These are phyloP conservation scores for Mesostigma viride DNA, from an alignment of 139 green algal species.

Conservation along the genomic window DNA sequence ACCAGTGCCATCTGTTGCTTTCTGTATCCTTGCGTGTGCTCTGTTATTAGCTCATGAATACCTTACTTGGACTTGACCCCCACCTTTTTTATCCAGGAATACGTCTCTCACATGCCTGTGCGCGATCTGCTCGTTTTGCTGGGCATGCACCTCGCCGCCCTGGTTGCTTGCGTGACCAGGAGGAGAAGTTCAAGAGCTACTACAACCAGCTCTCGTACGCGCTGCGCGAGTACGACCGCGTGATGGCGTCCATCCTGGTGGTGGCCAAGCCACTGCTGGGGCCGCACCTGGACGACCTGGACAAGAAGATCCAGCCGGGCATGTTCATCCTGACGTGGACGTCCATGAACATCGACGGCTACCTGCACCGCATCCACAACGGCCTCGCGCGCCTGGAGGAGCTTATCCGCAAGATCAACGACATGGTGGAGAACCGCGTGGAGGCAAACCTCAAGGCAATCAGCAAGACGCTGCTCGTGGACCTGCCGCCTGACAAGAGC, in stretches of 20 bases:
- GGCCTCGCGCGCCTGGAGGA: constrained; percentile 62
- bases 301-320: constrained; percentile 70
- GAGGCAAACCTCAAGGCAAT: constrained; percentile 67
- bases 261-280: constrained; percentile 64
- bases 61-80: too few relatives aligned
- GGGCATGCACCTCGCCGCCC: too few relatives aligned
- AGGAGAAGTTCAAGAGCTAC: constrained; percentile 74
- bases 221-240: constrained; percentile 58
- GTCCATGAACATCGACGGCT: constrained; percentile 85
- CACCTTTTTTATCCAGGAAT: too few relatives aligned
- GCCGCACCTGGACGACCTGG: constrained; percentile 74
- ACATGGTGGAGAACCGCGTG: constrained; percentile 73
- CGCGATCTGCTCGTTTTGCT: too few relatives aligned
- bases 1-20: too few relatives aligned
- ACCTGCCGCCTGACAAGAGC: constrained; percentile 61
- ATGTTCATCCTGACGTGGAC: constrained; percentile 73
- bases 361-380: constrained; percentile 70
- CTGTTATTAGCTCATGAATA: too few relatives aligned
- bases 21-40: too few relatives aligned
- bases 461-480: constrained; percentile 52
- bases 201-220: constrained; percentile 64
- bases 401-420: constrained; percentile 70
- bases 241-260: constrained; percentile 43
- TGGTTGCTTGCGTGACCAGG: too few relatives aligned
- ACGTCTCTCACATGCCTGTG: too few relatives aligned